Base-by-base conservation (phyloP, 176 grass and related monocot genomes). In the Chloris gayana region DNA sequence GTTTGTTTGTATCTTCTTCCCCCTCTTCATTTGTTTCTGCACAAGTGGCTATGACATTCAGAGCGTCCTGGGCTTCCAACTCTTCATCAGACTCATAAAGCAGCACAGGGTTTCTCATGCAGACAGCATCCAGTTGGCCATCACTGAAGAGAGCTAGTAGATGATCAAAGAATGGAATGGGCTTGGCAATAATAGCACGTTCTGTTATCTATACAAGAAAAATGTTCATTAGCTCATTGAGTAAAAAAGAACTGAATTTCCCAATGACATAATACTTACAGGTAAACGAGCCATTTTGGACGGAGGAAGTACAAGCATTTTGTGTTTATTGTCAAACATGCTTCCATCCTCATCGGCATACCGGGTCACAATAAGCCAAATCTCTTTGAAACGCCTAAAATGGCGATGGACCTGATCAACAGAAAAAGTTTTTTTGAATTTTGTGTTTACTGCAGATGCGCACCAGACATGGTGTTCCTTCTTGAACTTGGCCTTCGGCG, bases 311-410 rank as follows among this genome's bases (percentile, higher is more conserved):
- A 85, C 44, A 71, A 89, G 67, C 64, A 89, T 89, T 76, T 85
- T 85, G 45, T 89, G 51, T 64, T 80, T 85, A 38, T 76, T 85
- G 77, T 85, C 78, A 22, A 84, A 89, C 56, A 64, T 84, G 64
- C 82, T 81, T 18, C 71, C 82, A 70, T 17, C 64, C 44, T 57
- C 64, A 54, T 85, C 80, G 44, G 45, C 74, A 71, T 89, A 81
- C 41, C 41, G 41, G 19, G 44, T 73, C 71, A 89, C 82, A 76
- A 81, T 31, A 69, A 84, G 71, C 82, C 87, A 89, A 44, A 89
- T 83, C 82, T 89, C 87, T 70, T 85, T 89, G 82, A 89, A 85
- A 74, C 64, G 82, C 57, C 87, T 85, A 70, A 89, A 81, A 74
- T 85, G 82, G 64, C 87, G 82, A 85, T 89, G 87, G 12, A 85